These are phyloP conservation scores for Nakaseomyces delphensis DNA, from an alignment of 1,139 yeast species.

Conservation along the genomic window DNA sequence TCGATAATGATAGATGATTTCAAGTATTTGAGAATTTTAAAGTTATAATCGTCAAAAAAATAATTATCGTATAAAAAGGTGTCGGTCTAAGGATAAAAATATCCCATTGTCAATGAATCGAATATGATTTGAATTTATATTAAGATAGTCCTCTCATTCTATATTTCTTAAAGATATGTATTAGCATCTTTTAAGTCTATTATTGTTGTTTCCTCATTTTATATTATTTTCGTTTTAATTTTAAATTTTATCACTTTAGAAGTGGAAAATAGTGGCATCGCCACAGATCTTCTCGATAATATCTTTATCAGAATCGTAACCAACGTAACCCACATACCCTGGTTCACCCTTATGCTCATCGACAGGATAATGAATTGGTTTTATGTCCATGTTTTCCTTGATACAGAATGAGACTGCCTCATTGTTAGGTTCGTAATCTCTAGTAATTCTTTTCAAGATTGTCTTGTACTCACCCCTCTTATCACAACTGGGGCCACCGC, in stretches of 20 bases:
- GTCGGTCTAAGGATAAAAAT: no score
- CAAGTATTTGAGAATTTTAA: no score
- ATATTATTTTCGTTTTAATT: not conserved
- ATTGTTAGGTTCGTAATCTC: constrained; percentile 34
- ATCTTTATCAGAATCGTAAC: constrained; percentile 27
- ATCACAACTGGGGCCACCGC: constrained; percentile 38
- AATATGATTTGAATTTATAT: no score
- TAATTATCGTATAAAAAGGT: no score
- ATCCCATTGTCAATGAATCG: no score
- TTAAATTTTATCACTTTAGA: constrained; percentile 12
- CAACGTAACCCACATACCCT: constrained; percentile 33
- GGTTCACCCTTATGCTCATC: constrained; percentile 30
- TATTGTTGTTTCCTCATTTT: not conserved
- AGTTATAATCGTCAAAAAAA: no score
- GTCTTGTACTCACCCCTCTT: constrained; percentile 36
- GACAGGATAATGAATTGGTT: constrained; percentile 29
- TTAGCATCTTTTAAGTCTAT: not conserved
- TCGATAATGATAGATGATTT: no score
- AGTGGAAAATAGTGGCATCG: constrained; percentile 25
- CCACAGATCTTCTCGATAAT: constrained; percentile 23
- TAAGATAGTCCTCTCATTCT: no score
- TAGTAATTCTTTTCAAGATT: constrained; percentile 32
- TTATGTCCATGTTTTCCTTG: constrained; percentile 23
- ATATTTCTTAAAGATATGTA: no score
- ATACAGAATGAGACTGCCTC: constrained; percentile 32